Evolutionary conservation across 371 early-diverging fungal species (phyloP).

Genomic region (Lichtheimia corymbifera): DNA sequence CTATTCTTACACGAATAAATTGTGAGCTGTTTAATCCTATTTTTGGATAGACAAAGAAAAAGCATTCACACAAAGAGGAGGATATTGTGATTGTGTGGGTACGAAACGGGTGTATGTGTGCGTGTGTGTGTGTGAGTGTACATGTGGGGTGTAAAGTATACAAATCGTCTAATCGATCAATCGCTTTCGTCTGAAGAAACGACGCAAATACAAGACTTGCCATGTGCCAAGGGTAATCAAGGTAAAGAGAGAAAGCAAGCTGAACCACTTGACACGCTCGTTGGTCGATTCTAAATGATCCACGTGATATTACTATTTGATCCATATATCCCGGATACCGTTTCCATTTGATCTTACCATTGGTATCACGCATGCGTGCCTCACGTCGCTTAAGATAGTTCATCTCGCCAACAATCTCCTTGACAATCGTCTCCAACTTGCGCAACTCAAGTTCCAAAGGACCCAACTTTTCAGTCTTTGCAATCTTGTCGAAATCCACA

Average conservation of each 20-base stretch:
- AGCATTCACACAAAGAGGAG: too few species aligned
- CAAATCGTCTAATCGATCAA: constrained; percentile 56
- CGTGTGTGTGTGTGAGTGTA: too few species aligned
- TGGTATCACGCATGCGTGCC: constrained; percentile 81
- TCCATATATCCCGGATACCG: neutral
- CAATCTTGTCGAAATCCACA: constrained; percentile 66
- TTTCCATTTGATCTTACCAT: constrained; percentile 59
- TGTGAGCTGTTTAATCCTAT: too few species aligned
- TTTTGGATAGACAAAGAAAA: too few species aligned
- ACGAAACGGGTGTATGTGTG: neutral
- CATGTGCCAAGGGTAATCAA: constrained; percentile 70
- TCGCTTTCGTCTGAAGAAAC: constrained; percentile 83
- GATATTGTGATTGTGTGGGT: neutral
- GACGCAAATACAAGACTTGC: constrained; percentile 77
- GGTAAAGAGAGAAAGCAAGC: constrained; percentile 63
- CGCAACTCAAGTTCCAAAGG: constrained; percentile 90
- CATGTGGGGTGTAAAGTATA: constrained; percentile 1
- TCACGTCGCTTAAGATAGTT: constrained; percentile 79
- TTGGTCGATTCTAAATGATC: constrained; percentile 70
- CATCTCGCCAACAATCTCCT: constrained; percentile 80
- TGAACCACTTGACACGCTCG: constrained; percentile 76
- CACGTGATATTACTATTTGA: too few species aligned
- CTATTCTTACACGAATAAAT: too few species aligned
- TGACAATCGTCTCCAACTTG: constrained; percentile 73
- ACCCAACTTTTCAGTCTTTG: constrained; percentile 75